Evolutionary conservation across 164 flowering plant species (phyloP), one percentile per base, ranked within the genome.

Genomic region (Berberis thunbergii): DNA sequence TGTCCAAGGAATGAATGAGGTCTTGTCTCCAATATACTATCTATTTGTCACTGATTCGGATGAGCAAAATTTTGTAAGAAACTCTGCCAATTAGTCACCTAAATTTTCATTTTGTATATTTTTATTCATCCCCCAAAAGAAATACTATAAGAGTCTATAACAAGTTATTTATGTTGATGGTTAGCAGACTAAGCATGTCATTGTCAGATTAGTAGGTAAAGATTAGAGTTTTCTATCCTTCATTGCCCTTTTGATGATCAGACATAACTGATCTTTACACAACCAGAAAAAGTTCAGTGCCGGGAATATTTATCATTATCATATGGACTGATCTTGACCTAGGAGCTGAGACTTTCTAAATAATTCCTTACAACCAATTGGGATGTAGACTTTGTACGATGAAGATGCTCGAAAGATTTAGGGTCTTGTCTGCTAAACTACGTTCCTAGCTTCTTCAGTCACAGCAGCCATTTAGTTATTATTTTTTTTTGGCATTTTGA

Each of bases 1-100:
- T 66, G 93, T 87, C 57, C 93, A 87, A 82, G 93, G 93, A 61
- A 87, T 87, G 93, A 84, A 87, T 53, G 93, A 87, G 75, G 86
- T 87, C 54, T 69, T 87, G 79, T 84, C 93, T 64, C 89, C 89
- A 60, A 54, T 85, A 53, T 83, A 76, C 78, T 83, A 74, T 60
- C 68, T 85, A 42, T 87, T 85, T 61, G 75, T 83, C 55, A 80
- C 78, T 45, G 88, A 83, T 65, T 64, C 75, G 4, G 75, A 78
- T 63, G 82, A 78, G 72, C 60, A 75, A 74, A 77, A 77, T 76
- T 77, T 78, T 67, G 89, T 85, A 79, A 83, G 93, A 64, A 10
- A 13, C 6, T 13, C 58, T 55, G 4, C 3, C 3, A 7, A 42
- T 40, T 41, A 57, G 45, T 57, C 8, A 42, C 44, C 4, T 26